Conservation (phyloP, 176 grass and related monocot species). For the Saccharum officinarum region DNA sequence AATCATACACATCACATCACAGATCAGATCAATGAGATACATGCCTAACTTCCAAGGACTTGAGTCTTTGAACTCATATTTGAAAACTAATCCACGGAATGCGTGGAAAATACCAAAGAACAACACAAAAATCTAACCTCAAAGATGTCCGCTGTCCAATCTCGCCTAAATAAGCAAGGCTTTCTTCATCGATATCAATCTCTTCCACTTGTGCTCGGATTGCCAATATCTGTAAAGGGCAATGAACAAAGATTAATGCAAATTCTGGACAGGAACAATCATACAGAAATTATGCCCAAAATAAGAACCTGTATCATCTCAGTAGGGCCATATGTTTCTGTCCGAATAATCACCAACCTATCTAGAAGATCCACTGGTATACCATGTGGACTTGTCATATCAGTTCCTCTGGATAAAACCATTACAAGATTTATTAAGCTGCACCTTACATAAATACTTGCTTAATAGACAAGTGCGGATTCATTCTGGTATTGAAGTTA, state of each 20-base stretch:
- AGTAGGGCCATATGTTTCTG: constrained; percentile 89
- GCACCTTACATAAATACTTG: neutral
- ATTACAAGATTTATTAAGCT: constrained; percentile 28
- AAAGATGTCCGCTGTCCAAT: constrained; percentile 88
- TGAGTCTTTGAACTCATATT: neutral
- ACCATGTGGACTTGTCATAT: constrained; percentile 94
- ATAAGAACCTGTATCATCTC: constrained; percentile 91
- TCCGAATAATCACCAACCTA: constrained; percentile 85
- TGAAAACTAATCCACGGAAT: neutral
- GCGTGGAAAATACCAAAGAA: constrained; percentile 5
- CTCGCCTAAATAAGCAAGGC: constrained; percentile 89
- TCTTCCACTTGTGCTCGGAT: constrained; percentile 97
- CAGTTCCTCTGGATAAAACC: constrained; percentile 77
- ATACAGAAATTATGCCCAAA: constrained; percentile 22
- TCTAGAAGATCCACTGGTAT: constrained; percentile 94
- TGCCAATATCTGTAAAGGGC: constrained; percentile 65
- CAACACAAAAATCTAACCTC: constrained; percentile 51
- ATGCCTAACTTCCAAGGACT: neutral
- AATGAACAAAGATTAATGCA: constrained; percentile 13
- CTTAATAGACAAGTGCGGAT: neutral
- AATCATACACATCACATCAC: neutral
- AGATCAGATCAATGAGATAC: neutral
- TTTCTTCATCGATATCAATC: constrained; percentile 93
- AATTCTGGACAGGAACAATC: constrained; percentile 28
- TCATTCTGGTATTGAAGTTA: neutral